A percentile compares a stretch with the other conserved stretches of the same genome.
These are phyloP conservation scores for Noccaea caerulescens DNA, from an alignment of 345 rosid genomes.

Conservation along the genomic window DNA sequence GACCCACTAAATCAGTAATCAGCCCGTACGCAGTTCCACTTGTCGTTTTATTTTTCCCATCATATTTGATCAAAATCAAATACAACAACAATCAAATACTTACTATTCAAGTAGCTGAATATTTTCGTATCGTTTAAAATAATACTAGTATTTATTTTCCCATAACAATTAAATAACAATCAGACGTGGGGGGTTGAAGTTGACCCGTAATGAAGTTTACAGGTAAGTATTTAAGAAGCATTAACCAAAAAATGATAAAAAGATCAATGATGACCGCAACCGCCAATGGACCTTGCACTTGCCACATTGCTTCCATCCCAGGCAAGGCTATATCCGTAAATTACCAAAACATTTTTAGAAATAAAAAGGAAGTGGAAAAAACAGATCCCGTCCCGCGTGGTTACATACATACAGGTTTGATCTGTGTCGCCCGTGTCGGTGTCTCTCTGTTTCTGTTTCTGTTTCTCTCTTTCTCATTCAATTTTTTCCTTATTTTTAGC, in stretches of 20 bases:
- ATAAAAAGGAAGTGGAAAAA: not conserved
- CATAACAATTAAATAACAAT: not conserved
- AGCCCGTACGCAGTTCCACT: not conserved
- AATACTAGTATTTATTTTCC: not conserved
- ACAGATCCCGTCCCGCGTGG: conserved; percentile 45
- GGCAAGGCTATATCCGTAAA: conserved; percentile 29
- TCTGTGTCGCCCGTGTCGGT: conserved; percentile 40
- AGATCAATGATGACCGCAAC: not conserved
- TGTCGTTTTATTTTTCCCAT: not conserved
- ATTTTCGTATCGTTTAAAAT: not conserved
- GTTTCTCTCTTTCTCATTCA: not conserved
- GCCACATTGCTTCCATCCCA: conserved; percentile 21
- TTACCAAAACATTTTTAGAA: not conserved
- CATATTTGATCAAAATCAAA: conserved; percentile 1
- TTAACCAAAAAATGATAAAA: conserved; percentile 20
- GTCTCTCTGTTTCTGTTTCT: conserved; percentile 7
- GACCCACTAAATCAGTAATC: not conserved
- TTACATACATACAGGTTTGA: conserved; percentile 37
- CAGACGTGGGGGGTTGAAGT: conserved; percentile 18
- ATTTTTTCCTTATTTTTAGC: not conserved
- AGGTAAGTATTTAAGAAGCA: conserved; percentile 4
- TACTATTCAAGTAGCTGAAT: not conserved
- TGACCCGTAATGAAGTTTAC: conserved; percentile 28
- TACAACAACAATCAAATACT: not conserved
- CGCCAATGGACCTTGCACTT: conserved; percentile 17